Evolutionary conservation across 1,139 yeast genomes (phyloP).

Genomic region (Suhomyces atakaporum): DNA sequence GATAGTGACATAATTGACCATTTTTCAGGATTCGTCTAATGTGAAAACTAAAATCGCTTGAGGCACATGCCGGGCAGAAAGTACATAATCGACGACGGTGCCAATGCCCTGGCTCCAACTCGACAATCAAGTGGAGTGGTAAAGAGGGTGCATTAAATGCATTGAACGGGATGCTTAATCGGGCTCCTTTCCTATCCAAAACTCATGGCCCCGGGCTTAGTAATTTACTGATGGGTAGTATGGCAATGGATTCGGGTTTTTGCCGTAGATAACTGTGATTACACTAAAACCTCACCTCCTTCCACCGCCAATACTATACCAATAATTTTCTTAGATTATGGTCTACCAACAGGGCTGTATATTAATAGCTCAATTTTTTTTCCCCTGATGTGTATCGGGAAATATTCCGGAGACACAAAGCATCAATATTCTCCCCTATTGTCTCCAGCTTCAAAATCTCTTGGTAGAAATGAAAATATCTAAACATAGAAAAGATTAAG

Average conservation of each 20-base stretch:
- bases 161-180: too few relatives aligned
- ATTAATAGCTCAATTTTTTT: conserved; percentile 1
- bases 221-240: too few relatives aligned
- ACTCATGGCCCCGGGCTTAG: too few relatives aligned
- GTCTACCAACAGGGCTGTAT: background rate
- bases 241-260: too few relatives aligned
- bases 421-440: conserved; percentile 5
- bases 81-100: background rate
- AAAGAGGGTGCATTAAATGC: too few relatives aligned
- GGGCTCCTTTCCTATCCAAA: too few relatives aligned
- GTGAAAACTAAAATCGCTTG: background rate
- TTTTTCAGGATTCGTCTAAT: conserved; percentile 7
- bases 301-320: too few relatives aligned
- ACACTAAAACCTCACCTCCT: too few relatives aligned
- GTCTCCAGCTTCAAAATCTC: conserved; percentile 3
- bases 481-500: too few relatives aligned
- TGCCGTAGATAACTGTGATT: background rate
- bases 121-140: background rate
- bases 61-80: conserved; percentile 1
- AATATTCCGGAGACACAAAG: conserved; percentile 6
- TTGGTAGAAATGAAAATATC: conserved; percentile 1
- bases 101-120: background rate
- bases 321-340: too few relatives aligned
- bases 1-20: background rate
- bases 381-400: conserved; percentile 7